A percentile compares a stretch with the other conserved stretches of the same genome.
These are phyloP conservation scores for Amanita exitialis DNA, from an alignment of 768 basidiomycete species.

Conservation along the genomic window DNA sequence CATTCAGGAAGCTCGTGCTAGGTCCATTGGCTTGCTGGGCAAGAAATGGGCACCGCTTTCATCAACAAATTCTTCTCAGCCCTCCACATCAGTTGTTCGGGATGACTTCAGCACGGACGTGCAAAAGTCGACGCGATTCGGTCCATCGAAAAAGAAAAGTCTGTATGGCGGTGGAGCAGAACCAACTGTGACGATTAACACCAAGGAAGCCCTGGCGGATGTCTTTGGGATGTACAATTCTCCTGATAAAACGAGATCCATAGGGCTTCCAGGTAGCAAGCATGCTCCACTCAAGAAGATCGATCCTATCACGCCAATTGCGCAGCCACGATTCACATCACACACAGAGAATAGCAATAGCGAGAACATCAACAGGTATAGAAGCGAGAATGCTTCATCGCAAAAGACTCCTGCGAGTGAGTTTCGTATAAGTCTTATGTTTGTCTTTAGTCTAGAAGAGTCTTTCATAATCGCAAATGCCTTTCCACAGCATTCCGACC, in stretches of 20 bases:
- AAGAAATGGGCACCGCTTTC: constrained; percentile 76
- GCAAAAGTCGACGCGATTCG: constrained; percentile 31
- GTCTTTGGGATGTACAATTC: constrained; percentile 97
- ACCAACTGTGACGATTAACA: constrained; percentile 93
- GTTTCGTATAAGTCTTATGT: constrained; percentile 6
- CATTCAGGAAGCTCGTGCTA: constrained; percentile 73
- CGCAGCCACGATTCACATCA: constrained; percentile 23
- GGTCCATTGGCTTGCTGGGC: constrained; percentile 71
- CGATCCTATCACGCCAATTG: constrained; percentile 42
- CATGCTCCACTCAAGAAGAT: constrained; percentile 64
- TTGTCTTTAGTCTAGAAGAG: constrained; percentile 1
- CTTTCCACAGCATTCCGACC: constrained; percentile 49
- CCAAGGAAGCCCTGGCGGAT: constrained; percentile 88
- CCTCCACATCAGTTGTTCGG: constrained; percentile 20
- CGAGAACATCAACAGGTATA: constrained; percentile 11
- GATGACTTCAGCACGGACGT: constrained; percentile 14
- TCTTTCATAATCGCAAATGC: constrained; percentile 10
- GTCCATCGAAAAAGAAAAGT: constrained; percentile 28
- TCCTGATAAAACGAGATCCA: constrained; percentile 62
- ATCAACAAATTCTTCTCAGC: constrained; percentile 27
- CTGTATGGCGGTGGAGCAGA: constrained; percentile 38
- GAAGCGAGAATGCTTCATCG: constrained; percentile 31
- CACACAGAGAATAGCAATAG: background rate
- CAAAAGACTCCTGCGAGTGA: constrained; percentile 28
- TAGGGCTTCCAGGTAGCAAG: constrained; percentile 52